These are phyloP conservation scores for Pestalotiopsis sp. DNA, from an alignment of 2,329 filamentous ascomycete genomes.

Conservation along the genomic window DNA sequence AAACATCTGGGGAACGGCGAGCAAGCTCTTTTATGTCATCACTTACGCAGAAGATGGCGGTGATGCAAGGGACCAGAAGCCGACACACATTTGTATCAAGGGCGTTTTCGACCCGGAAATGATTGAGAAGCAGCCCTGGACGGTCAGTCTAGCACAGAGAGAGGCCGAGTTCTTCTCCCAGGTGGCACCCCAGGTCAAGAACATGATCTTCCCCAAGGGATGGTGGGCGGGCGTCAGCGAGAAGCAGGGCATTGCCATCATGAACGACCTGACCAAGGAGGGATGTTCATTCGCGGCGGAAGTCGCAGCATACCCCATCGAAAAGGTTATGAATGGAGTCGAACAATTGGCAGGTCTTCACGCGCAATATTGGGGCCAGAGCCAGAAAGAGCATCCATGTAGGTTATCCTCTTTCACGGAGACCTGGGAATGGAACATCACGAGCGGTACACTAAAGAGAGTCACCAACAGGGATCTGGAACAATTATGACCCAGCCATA, in stretches of 20 bases:
- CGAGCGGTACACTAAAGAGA: not conserved
- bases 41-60: not conserved
- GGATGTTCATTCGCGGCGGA: conserved; percentile 38
- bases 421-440: too few species aligned
- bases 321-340: conserved; percentile 37
- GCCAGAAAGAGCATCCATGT: conserved; percentile 29
- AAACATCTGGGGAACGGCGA: not conserved
- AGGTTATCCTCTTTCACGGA: not conserved
- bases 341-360: conserved; percentile 44
- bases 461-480: conserved; percentile 31
- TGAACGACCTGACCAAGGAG: conserved; percentile 37
- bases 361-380: conserved; percentile 40
- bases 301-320: conserved; percentile 32
- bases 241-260: conserved; percentile 40
- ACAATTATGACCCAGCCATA: conserved; percentile 41
- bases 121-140: conserved; percentile 35
- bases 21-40: conserved; percentile 1
- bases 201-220: conserved; percentile 36
- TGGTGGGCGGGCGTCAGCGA: conserved; percentile 40
- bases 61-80: conserved; percentile 22
- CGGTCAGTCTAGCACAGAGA: conserved; percentile 31
- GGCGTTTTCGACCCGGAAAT: conserved; percentile 41
- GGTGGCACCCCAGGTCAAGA: conserved; percentile 34
- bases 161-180: conserved; percentile 41
- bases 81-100: conserved; percentile 38